phyloP scores from a whole-genome alignment of 345 rosid genomes.

The Brassica juncea region DNA sequence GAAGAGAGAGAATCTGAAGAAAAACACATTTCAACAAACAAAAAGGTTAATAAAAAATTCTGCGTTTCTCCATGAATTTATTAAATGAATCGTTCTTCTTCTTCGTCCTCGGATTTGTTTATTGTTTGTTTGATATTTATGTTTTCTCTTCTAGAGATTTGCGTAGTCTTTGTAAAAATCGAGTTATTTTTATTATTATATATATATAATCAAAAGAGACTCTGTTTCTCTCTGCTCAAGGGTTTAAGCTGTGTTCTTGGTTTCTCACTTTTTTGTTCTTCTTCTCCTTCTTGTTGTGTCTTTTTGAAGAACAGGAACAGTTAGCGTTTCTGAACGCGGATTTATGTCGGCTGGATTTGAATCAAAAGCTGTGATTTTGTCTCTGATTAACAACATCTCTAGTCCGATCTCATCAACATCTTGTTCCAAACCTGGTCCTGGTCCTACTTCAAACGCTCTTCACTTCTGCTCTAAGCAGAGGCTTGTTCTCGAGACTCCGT shows the following conservation, averaged over 20 bases:
- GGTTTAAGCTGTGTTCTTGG: constrained; percentile 37
- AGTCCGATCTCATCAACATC: constrained; percentile 22
- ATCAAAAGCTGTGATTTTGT: constrained; percentile 66
- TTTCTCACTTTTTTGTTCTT: constrained; percentile 9
- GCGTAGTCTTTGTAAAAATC: constrained; percentile 35
- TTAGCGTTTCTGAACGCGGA: constrained; percentile 42
- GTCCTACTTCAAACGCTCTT: constrained; percentile 40
- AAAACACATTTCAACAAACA: constrained; percentile 3
- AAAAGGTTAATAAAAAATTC: constrained; percentile 19
- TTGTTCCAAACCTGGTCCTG: constrained; percentile 6
- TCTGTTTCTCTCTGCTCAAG: constrained; percentile 31
- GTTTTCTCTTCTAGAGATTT: constrained; percentile 35
- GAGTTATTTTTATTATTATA: background rate
- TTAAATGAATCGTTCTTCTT: constrained; percentile 10
- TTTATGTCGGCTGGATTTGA: constrained; percentile 90
- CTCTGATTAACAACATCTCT: constrained; percentile 61
- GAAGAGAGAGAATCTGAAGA: constrained; percentile 19
- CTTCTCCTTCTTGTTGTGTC: background rate
- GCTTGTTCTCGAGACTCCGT: constrained; percentile 47
- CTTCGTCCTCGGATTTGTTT: background rate
- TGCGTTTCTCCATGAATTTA: constrained; percentile 28
- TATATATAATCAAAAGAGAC: background rate
- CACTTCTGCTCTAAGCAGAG: constrained; percentile 73
- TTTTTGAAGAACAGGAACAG: constrained; percentile 33
- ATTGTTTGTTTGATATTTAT: background rate